phyloP scores from a whole-genome alignment of 441 rosid genomes.

The Raphanus hybrid region DNA sequence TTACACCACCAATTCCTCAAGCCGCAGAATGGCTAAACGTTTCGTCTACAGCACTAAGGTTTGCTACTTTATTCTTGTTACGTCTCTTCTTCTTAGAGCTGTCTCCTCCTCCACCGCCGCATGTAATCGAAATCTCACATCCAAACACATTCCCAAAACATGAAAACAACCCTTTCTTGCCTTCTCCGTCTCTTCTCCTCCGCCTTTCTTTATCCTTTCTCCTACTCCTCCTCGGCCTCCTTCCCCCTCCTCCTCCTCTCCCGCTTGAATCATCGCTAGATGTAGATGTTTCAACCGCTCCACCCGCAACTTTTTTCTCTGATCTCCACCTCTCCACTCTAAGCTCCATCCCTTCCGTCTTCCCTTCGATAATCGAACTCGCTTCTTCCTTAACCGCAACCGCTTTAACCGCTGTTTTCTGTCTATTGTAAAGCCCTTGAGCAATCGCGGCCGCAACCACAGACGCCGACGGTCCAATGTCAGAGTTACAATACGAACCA shows the following conservation, averaged over 20 bases:
- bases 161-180: conserved; percentile 63
- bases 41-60: conserved; percentile 63
- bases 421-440: conserved; percentile 68
- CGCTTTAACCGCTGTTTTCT: conserved; percentile 36
- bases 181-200: conserved; percentile 38
- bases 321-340: conserved; percentile 81
- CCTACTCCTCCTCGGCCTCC: conserved; percentile 33
- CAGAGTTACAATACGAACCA: conserved; percentile 64
- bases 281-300: conserved; percentile 9
- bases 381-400: conserved; percentile 43
- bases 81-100: conserved; percentile 44
- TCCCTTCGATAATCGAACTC: conserved; percentile 57
- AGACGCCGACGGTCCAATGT: conserved; percentile 93
- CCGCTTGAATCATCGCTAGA: conserved; percentile 34
- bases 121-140: conserved; percentile 81
- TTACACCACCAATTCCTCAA: conserved; percentile 12
- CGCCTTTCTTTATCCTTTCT: conserved; percentile 38
- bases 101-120: conserved; percentile 60
- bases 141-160: conserved; percentile 84
- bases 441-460: conserved; percentile 96
- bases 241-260: conserved; percentile 1
- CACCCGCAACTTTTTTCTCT: conserved; percentile 38
- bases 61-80: conserved; percentile 49
- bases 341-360: conserved; percentile 61
- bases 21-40: conserved; percentile 44